Base-by-base conservation (phyloP, 805 yeast species). In the Lipomyces starkeyi region DNA sequence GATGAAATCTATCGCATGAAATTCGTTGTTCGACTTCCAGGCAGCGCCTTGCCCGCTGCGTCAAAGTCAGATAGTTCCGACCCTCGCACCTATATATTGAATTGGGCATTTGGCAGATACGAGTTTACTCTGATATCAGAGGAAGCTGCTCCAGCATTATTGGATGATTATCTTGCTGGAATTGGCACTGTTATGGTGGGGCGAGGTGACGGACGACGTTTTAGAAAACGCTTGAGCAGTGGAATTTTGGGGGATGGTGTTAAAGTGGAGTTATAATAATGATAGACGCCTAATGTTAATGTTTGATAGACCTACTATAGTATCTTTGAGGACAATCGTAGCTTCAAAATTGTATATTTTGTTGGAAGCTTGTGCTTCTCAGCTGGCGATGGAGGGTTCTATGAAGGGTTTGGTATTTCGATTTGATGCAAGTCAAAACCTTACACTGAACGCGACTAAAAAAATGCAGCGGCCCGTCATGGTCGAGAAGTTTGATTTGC, bases 51-150 rank as follows among this genome's bases (percentile, higher is more conserved):
- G 17, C 69, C 71, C 3, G 59, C 49, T 9, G 40, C 62, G 22
- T 17, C 55, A 20, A 6, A 37, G 29, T 22, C 61, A 14, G 52
- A 47, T 17, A 52, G 11, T 29, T 5, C 54, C 34, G 62, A 29
- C 27, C 35, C 34, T 1, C 20, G 29, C 32, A 34, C 56, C 1
- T 60, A 43, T 35, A 71, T 71, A 25, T 47, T 71, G 22, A 71
- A 71, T 56, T 71, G 73, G 73, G 73, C 73, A 7, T 71, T 71
- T 62, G 73, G 73, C 7, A 40, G 73, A 13, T 71, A 70, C 60
- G 70, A 67, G 47, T 71, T 70, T 35, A 71, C 71, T 2, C 27
- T 40, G 55, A 35, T 69, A 8, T 7, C 66, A 5, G 65, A 58
- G 20, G 59, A 58, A 34, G 62, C 62, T 29, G 63, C 66, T 8